Evolutionary conservation across 805 yeast genomes (phyloP).

Genomic region (Candida michaelii): DNA sequence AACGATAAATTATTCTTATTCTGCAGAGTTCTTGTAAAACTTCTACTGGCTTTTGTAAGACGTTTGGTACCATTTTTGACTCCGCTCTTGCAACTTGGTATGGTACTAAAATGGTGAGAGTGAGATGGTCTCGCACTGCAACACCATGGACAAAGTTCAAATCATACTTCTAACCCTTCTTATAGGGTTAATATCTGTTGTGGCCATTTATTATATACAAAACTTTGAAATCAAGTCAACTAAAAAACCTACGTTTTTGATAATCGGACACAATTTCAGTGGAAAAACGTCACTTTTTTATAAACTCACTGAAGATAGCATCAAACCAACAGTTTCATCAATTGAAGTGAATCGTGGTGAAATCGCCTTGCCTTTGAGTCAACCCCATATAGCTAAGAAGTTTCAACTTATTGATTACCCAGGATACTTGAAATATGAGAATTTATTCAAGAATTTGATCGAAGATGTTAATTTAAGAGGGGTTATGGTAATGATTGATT

Average conservation of each 20-base stretch:
- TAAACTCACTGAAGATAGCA: slow-evolving; percentile 19
- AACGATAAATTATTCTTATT: too few species aligned
- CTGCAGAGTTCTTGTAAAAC: too few species aligned
- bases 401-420: slow-evolving; percentile 75
- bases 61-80: too few species aligned
- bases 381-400: slow-evolving; percentile 33
- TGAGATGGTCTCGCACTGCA: too few species aligned
- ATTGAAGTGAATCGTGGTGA: slow-evolving; percentile 34
- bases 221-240: slow-evolving; percentile 17
- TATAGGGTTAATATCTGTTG: slow-evolving; percentile 26
- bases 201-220: slow-evolving; percentile 26
- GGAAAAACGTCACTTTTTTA: slow-evolving; percentile 67
- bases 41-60: too few species aligned
- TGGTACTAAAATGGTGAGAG: too few species aligned
- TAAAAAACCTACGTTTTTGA: slow-evolving; percentile 53
- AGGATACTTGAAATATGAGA: slow-evolving; percentile 77
- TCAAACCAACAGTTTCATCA: slow-evolving; percentile 36
- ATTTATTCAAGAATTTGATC: slow-evolving; percentile 52
- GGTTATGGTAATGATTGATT: slow-evolving; percentile 74
- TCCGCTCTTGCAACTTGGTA: too few species aligned
- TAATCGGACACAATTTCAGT: slow-evolving; percentile 61
- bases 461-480: slow-evolving; percentile 55
- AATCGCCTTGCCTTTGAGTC: slow-evolving; percentile 35
- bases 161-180: slow-evolving; percentile 23
- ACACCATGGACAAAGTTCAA: slow-evolving; percentile 30